Percentiles rank a stretch among this genome's conserved stretches.
Conservation (phyloP, 2,329 filamentous ascomycete genomes). For the Diaporthe longicolla region DNA sequence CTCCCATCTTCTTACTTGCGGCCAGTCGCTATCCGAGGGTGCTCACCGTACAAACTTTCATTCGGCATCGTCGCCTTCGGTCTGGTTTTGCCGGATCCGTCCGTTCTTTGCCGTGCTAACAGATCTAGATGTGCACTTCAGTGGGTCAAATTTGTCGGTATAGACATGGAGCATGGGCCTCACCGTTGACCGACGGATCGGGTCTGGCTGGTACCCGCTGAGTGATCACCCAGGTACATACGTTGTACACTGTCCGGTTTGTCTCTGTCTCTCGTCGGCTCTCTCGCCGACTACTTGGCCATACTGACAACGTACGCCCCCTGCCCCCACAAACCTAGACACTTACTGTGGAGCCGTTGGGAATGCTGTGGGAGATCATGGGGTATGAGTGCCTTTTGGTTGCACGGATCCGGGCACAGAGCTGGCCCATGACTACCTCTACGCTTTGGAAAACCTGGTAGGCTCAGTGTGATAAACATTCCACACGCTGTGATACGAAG, state of each 20-base stretch:
- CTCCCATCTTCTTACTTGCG: not conserved
- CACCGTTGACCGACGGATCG: not conserved
- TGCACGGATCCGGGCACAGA: not conserved
- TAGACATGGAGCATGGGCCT: not conserved
- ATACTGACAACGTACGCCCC: too few relatives aligned
- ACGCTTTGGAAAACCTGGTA: not conserved
- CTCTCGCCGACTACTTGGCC: not conserved
- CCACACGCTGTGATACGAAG: not conserved
- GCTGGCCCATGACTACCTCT: not conserved
- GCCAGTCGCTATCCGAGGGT: too few relatives aligned
- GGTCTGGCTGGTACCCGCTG: not conserved
- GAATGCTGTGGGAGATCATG: too few relatives aligned
- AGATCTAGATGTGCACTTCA: not conserved
- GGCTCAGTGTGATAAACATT: not conserved
- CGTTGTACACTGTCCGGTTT: not conserved
- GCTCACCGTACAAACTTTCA: not conserved
- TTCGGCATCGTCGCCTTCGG: not conserved
- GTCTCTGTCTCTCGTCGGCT: not conserved
- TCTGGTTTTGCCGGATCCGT: not conserved
- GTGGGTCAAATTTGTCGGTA: conserved; percentile 20
- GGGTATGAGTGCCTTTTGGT: not conserved
- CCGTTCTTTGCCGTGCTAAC: conserved; percentile 1
- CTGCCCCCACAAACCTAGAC: too few relatives aligned
- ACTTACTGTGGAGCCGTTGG: too few relatives aligned
- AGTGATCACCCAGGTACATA: not conserved